Percentiles rank a stretch among this genome's conserved stretches.
Evolutionary conservation across 2,329 filamentous ascomycete species (phyloP).

Genomic region (Akanthomyces uredinophilus): DNA sequence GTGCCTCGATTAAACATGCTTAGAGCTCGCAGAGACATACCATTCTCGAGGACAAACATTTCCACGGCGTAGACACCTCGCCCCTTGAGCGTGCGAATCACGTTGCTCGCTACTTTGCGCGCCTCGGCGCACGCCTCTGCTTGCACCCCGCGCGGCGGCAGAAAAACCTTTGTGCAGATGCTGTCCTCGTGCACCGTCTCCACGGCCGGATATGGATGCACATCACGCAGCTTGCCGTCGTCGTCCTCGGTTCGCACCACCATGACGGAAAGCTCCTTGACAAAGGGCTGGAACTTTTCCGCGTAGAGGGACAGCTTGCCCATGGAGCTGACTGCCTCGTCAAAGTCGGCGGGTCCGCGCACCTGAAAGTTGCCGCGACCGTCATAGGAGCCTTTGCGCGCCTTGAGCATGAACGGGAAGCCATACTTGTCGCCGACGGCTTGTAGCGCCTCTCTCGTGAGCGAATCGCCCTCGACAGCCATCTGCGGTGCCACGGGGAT

Average conservation of each 20-base stretch:
- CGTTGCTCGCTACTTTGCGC: slow-evolving; percentile 70
- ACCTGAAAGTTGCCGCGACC: slow-evolving; percentile 66
- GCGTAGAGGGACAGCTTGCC: slow-evolving; percentile 73
- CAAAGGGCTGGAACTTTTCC: slow-evolving; percentile 83
- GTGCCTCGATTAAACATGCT: neutral
- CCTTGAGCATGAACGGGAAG: slow-evolving; percentile 89
- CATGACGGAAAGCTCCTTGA: slow-evolving; percentile 87
- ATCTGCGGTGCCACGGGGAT: slow-evolving; percentile 71
- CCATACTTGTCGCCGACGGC: slow-evolving; percentile 61
- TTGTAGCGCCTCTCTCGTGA: slow-evolving; percentile 55
- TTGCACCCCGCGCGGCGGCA: slow-evolving; percentile 70
- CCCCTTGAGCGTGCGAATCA: slow-evolving; percentile 75
- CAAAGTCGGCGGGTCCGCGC: slow-evolving; percentile 39
- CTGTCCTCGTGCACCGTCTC: slow-evolving; percentile 95
- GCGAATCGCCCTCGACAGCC: slow-evolving; percentile 52
- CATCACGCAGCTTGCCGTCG: slow-evolving; percentile 40
- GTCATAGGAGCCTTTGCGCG: slow-evolving; percentile 85
- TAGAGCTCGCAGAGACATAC: slow-evolving; percentile 29
- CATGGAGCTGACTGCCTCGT: slow-evolving; percentile 64
- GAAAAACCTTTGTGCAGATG: slow-evolving; percentile 89
- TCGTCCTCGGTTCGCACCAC: slow-evolving; percentile 81
- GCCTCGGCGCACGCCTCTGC: slow-evolving; percentile 58
- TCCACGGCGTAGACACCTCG: slow-evolving; percentile 95
- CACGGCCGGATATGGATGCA: slow-evolving; percentile 77
- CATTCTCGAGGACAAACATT: slow-evolving; percentile 79